Percentiles rank a stretch among this genome's conserved stretches.
phyloP scores from a whole-genome alignment of 352 stramenopile genomes.

The Globisporangium recalcitrans region DNA sequence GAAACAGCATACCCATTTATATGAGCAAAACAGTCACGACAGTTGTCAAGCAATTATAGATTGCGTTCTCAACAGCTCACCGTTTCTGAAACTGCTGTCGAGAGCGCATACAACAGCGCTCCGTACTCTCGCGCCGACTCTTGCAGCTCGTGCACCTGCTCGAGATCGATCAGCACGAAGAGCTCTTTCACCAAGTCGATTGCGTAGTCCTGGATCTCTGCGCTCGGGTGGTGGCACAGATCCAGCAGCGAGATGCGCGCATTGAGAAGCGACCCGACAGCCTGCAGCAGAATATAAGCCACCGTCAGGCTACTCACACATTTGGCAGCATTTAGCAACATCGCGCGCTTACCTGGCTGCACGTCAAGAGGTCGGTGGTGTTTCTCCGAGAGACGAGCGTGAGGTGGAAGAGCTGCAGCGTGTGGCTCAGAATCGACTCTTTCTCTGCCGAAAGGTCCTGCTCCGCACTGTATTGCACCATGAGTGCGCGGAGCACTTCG shows the following conservation, averaged over 20 bases:
- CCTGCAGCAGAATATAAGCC: constrained; percentile 14
- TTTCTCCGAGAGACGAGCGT: constrained; percentile 48
- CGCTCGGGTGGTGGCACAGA: constrained; percentile 51
- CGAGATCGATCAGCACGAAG: constrained; percentile 63
- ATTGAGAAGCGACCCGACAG: constrained; percentile 59
- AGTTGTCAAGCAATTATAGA: not conserved
- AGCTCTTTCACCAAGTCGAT: constrained; percentile 74
- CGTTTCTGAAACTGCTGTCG: constrained; percentile 32
- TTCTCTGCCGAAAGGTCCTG: constrained; percentile 18
- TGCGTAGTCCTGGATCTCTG: constrained; percentile 42
- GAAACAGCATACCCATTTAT: not conserved
- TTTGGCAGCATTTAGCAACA: no score
- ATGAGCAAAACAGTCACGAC: not conserved
- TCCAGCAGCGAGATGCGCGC: constrained; percentile 59
- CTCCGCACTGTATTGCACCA: constrained; percentile 53
- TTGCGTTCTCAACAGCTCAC: not conserved
- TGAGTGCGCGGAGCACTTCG: constrained; percentile 56
- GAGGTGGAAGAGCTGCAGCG: constrained; percentile 64
- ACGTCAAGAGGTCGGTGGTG: constrained; percentile 50
- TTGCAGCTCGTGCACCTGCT: constrained; percentile 75
- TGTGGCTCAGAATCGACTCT: constrained; percentile 35
- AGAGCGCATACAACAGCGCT: constrained; percentile 64
- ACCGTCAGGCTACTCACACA: not conserved
- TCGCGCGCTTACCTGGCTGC: constrained; percentile 35
- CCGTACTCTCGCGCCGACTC: constrained; percentile 75